Conservation (phyloP, 371 early-diverging fungal genomes). For the Syncephalastrum sp. region DNA sequence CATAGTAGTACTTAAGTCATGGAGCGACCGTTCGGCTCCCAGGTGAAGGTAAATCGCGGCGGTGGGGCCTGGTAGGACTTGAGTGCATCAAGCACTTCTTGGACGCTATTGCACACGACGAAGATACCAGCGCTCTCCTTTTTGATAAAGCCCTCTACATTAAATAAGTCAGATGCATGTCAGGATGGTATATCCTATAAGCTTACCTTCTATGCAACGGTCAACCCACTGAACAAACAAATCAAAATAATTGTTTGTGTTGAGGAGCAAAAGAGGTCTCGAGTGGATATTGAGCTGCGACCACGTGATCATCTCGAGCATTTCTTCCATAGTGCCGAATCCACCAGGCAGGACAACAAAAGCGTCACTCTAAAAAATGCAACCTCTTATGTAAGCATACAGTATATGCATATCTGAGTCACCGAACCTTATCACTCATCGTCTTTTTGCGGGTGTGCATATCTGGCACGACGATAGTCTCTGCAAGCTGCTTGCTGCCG, state of each 20-base stretch:
- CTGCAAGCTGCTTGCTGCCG: slow-evolving; percentile 52
- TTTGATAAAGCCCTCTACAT: slow-evolving; percentile 59
- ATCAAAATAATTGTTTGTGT: slow-evolving; percentile 74
- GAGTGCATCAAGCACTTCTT: slow-evolving; percentile 60
- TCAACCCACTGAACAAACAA: slow-evolving; percentile 65
- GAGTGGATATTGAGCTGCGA: slow-evolving; percentile 72
- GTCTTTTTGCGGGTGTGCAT: slow-evolving; percentile 83
- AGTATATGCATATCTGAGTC: background rate
- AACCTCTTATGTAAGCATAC: background rate
- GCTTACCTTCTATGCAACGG: slow-evolving; percentile 50
- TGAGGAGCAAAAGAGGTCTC: slow-evolving; percentile 77
- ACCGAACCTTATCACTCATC: slow-evolving; percentile 63
- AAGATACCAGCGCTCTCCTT: slow-evolving; percentile 48
- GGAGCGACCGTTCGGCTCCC: too few species aligned
- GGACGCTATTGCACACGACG: slow-evolving; percentile 57
- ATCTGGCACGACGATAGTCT: slow-evolving; percentile 69
- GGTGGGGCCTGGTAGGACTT: slow-evolving; percentile 54
- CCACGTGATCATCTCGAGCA: slow-evolving; percentile 86
- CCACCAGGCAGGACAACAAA: slow-evolving; percentile 91
- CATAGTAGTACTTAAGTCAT: too few species aligned
- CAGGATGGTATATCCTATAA: background rate
- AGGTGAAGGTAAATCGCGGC: background rate
- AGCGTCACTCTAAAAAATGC: slow-evolving; percentile 51
- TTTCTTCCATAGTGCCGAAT: slow-evolving; percentile 68
- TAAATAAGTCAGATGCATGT: background rate